These are phyloP conservation scores for Suillus weaverae DNA, from an alignment of 768 basidiomycete genomes.

Conservation along the genomic window DNA sequence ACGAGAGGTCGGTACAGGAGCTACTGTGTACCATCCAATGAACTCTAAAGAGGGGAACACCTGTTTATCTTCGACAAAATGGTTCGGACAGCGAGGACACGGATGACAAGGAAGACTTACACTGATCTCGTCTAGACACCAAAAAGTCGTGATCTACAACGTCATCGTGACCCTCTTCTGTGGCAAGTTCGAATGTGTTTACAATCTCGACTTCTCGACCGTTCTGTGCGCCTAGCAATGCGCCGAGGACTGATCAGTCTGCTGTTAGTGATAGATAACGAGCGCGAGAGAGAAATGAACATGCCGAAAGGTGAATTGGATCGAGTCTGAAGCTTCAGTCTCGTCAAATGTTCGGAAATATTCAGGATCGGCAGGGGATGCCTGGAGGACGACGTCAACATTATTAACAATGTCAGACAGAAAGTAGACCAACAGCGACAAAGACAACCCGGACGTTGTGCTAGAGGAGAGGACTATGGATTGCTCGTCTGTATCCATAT, in stretches of 20 bases:
- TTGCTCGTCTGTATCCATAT: constrained; percentile 79
- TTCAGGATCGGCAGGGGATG: constrained; percentile 97
- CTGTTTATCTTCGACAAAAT: constrained; percentile 74
- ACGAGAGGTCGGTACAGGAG: constrained; percentile 64
- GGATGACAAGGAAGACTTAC: constrained; percentile 41
- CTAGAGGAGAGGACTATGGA: constrained; percentile 73
- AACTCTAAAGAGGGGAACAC: constrained; percentile 97
- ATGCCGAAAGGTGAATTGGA: constrained; percentile 66
- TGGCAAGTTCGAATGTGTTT: constrained; percentile 90
- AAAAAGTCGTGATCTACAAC: constrained; percentile 82
- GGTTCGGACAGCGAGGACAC: constrained; percentile 7
- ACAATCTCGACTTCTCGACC: constrained; percentile 97
- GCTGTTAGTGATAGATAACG: background rate
- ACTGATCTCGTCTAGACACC: constrained; percentile 83
- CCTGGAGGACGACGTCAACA: constrained; percentile 43
- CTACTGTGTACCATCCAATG: constrained; percentile 96
- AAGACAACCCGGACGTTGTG: constrained; percentile 69
- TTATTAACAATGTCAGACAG: background rate
- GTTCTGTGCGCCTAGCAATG: constrained; percentile 89
- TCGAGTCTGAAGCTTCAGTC: constrained; percentile 73
- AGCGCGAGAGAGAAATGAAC: background rate
- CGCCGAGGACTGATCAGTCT: constrained; percentile 72
- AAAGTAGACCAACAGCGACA: constrained; percentile 60
- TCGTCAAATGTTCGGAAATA: constrained; percentile 93
- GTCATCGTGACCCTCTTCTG: constrained; percentile 52